A percentile compares a stretch with the other conserved stretches of the same genome.
phyloP scores from a whole-genome alignment of 345 rosid genomes.

The Salix arbutifolia region DNA sequence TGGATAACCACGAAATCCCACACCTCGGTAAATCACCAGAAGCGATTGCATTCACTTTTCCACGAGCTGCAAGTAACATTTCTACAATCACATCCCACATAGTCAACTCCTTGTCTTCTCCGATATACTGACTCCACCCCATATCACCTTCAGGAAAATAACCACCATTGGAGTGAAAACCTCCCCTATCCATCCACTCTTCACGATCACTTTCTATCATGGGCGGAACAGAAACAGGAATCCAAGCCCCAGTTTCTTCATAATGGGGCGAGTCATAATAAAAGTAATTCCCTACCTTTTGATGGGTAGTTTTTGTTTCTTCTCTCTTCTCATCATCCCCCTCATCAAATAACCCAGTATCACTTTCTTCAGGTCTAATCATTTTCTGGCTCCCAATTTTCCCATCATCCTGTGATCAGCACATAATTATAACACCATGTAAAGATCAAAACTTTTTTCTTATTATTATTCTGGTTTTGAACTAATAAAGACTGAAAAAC shows the following conservation, averaged over 20 bases:
- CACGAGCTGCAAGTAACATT: conserved; percentile 78
- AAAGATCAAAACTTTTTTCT: not conserved
- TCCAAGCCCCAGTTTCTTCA: conserved; percentile 95
- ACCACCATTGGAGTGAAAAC: conserved; percentile 62
- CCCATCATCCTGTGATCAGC: conserved; percentile 9
- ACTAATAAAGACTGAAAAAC: not conserved
- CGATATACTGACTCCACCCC: conserved; percentile 67
- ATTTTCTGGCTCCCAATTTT: conserved; percentile 12
- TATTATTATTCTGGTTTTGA: not conserved
- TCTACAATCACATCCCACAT: conserved; percentile 94
- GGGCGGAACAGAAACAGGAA: conserved; percentile 94
- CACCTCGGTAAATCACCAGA: conserved; percentile 51
- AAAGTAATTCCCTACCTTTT: conserved; percentile 65
- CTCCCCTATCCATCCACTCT: conserved; percentile 49
- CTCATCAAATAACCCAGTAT: conserved; percentile 7
- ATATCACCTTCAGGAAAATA: conserved; percentile 86
- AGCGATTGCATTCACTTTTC: conserved; percentile 70
- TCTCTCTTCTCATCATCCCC: conserved; percentile 17
- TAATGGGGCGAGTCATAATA: conserved; percentile 66
- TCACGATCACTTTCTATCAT: conserved; percentile 63
- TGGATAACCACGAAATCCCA: conserved; percentile 57
- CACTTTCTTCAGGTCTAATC: conserved; percentile 16
- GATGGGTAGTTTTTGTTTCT: conserved; percentile 16
- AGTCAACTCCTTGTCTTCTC: conserved; percentile 69
- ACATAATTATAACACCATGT: not conserved